phyloP scores from a whole-genome alignment of 805 yeast genomes.

The Spathaspora hagerdaliae region DNA sequence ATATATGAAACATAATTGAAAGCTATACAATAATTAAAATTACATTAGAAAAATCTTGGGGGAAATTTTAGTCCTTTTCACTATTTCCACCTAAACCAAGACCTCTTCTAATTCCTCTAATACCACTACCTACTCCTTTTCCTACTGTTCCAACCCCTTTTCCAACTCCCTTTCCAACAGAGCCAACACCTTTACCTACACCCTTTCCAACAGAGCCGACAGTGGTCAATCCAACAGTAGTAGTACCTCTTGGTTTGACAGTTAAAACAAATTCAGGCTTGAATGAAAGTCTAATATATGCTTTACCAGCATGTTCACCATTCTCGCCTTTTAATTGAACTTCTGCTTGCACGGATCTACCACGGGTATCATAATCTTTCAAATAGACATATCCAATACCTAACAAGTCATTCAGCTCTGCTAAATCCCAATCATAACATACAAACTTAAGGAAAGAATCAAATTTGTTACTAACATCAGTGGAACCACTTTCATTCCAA shows the following conservation, averaged over 20 bases:
- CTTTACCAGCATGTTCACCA: constrained; percentile 58
- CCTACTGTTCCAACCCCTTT: constrained; percentile 33
- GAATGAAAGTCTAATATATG: constrained; percentile 58
- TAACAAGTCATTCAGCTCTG: constrained; percentile 78
- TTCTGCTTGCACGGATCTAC: constrained; percentile 53
- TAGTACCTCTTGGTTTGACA: constrained; percentile 23
- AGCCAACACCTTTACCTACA: constrained; percentile 42
- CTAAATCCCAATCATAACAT: constrained; percentile 90
- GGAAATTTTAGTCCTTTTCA: too few relatives aligned
- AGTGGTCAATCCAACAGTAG: constrained; percentile 21
- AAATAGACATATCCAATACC: constrained; percentile 63
- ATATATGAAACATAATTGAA: too few relatives aligned
- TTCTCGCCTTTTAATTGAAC: constrained; percentile 49
- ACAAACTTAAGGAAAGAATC: constrained; percentile 55
- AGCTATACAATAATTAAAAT: too few relatives aligned
- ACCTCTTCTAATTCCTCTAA: not conserved
- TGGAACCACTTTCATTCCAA: constrained; percentile 70
- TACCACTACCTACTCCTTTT: constrained; percentile 16
- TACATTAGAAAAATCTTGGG: too few relatives aligned
- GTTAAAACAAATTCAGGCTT: constrained; percentile 65
- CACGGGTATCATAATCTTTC: constrained; percentile 28
- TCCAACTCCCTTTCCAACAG: constrained; percentile 33
- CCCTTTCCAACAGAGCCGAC: constrained; percentile 43
- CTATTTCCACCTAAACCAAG: not conserved
- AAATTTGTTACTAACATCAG: constrained; percentile 58